phyloP scores from a whole-genome alignment of 2,329 filamentous ascomycete species.

The Chrysosporium queenslandicum region DNA sequence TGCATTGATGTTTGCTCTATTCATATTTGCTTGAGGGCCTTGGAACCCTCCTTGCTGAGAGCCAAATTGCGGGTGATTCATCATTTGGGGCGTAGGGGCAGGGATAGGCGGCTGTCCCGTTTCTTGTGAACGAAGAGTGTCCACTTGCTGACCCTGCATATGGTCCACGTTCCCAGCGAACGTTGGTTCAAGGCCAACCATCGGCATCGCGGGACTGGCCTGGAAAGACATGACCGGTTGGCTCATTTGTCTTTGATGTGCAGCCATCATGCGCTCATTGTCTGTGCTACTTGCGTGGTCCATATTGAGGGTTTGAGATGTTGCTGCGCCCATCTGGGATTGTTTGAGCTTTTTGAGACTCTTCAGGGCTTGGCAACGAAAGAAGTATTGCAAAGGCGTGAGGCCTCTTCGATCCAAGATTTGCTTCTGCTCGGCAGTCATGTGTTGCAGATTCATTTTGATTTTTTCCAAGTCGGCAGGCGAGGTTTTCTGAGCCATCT shows the following conservation, averaged over 20 bases:
- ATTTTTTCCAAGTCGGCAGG: conserved; percentile 41
- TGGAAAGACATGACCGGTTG: conserved; percentile 34
- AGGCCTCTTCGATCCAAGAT: conserved; percentile 37
- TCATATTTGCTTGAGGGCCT: conserved; percentile 30
- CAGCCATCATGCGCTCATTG: conserved; percentile 29
- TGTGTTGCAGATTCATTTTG: conserved; percentile 36
- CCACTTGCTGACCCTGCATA: conserved; percentile 51
- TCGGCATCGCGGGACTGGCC: conserved; percentile 24
- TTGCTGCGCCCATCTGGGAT: conserved; percentile 25
- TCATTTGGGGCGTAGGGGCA: conserved; percentile 43
- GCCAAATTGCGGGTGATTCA: conserved; percentile 34
- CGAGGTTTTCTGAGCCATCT: conserved; percentile 38
- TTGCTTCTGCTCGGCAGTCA: conserved; percentile 41
- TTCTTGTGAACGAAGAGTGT: conserved; percentile 52
- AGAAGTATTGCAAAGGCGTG: conserved; percentile 43
- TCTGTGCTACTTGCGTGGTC: conserved; percentile 25
- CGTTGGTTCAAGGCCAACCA: conserved; percentile 26
- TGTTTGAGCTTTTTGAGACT: conserved; percentile 32
- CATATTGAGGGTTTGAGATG: conserved; percentile 23
- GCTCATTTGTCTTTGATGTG: conserved; percentile 33
- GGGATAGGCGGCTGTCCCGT: conserved; percentile 55
- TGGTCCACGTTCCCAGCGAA: conserved; percentile 44
- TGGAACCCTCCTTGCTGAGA: conserved; percentile 31
- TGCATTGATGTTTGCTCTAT: conserved; percentile 30
- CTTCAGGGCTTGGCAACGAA: conserved; percentile 41